Evolutionary conservation across 2,329 filamentous ascomycete genomes (phyloP), one percentile per base, ranked within the genome.

Genomic region (Apiospora marii): DNA sequence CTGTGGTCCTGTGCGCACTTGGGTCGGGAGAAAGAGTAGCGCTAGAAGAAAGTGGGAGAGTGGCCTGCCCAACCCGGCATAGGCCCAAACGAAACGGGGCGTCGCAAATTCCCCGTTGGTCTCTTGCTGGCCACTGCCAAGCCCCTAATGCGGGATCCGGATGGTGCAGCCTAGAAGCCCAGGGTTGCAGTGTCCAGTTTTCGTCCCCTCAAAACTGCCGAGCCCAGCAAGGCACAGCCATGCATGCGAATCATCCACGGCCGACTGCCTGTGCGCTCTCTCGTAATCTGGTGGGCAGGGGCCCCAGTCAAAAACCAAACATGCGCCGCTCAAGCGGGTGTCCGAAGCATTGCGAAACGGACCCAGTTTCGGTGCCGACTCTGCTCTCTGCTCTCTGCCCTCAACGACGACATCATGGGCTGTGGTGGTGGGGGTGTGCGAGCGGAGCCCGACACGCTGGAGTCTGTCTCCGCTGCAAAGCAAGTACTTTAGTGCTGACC

Each of bases 371-470:
- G 49, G 49, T 27, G 24, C 49, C 49, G 49, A 27, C 22, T 24
- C 10, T 24, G 5, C 5, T 10, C 8, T 10, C 10, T 41, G 37
- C 37, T 41, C 37, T 10, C 10, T 10, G 10, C 37, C 6, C 27
- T 30, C 27, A 41, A 8, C 37, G 10, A 41, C 37, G 37, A 41
- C 37, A 41, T 41, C 37, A 41, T 41, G 37, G 37, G 27, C 27
- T 5, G 5, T 13, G 48, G n/a, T 51, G n/a, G 4, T 51, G 49
- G 49, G 24, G 49, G n/a, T 51, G 49, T 51, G 49, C n/a, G 49
- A 51, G 49, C 49, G 24, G 49, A 61, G 30, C 58, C 58, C 58
- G 58, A 64, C 58, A 64, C 58, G 30, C 58, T 64, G 58, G 58
- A 64, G 58, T 37, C 53, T 34, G 27, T 2, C 27, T 30, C 27